A percentile compares a stretch with the other conserved stretches of the same genome.
phyloP scores from a whole-genome alignment of 129 eudicot genomes.

The Artemisia tridentata region DNA sequence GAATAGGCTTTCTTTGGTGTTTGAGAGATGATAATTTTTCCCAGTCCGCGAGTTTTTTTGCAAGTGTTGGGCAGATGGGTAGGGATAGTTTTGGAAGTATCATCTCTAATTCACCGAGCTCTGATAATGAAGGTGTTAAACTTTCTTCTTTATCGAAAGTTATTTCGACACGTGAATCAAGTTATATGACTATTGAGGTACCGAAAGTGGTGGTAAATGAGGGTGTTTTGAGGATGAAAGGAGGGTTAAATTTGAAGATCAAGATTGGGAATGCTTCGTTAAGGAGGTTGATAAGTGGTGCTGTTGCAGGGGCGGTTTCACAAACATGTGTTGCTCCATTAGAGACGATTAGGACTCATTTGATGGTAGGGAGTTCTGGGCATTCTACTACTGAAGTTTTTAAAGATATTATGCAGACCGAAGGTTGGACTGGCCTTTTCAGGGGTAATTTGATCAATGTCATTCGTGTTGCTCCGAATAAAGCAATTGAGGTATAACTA shows the following conservation, averaged over 20 bases:
- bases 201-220: conserved; percentile 42
- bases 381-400: conserved; percentile 67
- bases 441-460: conserved; percentile 83
- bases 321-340: conserved; percentile 79
- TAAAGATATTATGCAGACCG: conserved; percentile 66
- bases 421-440: conserved; percentile 87
- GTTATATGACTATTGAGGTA: conserved; percentile 33
- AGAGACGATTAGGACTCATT: conserved; percentile 84
- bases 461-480: conserved; percentile 88
- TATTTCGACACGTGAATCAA: conserved; percentile 46
- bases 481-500: conserved; percentile 73
- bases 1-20: conserved; percentile 73
- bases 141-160: conserved; percentile 43
- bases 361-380: conserved; percentile 89
- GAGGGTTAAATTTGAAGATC: conserved; percentile 53
- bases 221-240: conserved; percentile 38
- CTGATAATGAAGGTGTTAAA: conserved; percentile 54
- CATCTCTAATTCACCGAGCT: conserved; percentile 36
- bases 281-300: conserved; percentile 80
- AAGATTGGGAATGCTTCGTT: conserved; percentile 66
- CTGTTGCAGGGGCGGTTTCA: conserved; percentile 79
- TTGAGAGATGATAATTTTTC: conserved; percentile 41
- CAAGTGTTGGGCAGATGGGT: conserved; percentile 69
- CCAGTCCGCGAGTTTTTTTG: conserved; percentile 54
- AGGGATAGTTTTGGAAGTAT: conserved; percentile 35